A percentile compares a stretch with the other conserved stretches of the same genome.
phyloP scores from a whole-genome alignment of 1,284 basidiomycete species.

The Ceratobasidium papillatum region DNA sequence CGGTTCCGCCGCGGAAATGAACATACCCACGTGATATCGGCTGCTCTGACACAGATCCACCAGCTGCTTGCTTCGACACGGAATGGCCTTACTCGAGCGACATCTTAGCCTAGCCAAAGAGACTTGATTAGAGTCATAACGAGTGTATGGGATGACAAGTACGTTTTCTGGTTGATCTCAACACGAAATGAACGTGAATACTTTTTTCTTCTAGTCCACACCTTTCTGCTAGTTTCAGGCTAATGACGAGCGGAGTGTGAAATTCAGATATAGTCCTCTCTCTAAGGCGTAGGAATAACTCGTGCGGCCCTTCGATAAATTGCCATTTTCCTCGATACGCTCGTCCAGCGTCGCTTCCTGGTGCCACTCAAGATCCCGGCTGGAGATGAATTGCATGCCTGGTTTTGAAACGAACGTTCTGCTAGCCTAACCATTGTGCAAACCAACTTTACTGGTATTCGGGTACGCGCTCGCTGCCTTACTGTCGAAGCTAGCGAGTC shows the following conservation, averaged over 20 bases:
- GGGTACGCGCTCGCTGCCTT: conserved; percentile 86
- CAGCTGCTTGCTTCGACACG: background rate
- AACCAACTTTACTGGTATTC: conserved; percentile 55
- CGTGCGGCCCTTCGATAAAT: conserved; percentile 79
- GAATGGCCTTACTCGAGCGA: background rate
- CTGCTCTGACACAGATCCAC: conserved; percentile 4
- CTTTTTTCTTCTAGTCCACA: conserved; percentile 71
- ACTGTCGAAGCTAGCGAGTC: conserved; percentile 93
- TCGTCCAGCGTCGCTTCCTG: conserved; percentile 88
- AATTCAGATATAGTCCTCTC: background rate
- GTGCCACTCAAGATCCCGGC: conserved; percentile 97
- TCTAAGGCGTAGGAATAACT: conserved; percentile 90
- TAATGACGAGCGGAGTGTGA: conserved; percentile 74
- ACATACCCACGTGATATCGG: conserved; percentile 27
- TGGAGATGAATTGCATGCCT: conserved; percentile 93
- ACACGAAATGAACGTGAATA: background rate
- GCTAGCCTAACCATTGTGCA: conserved; percentile 52
- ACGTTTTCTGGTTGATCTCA: background rate
- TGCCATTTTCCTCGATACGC: conserved; percentile 71
- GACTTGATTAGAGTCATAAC: conserved; percentile 1
- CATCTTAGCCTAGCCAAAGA: background rate
- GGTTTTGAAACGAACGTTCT: conserved; percentile 99
- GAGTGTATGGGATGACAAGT: conserved; percentile 24
- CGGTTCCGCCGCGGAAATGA: background rate
- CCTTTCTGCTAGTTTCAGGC: conserved; percentile 94